Conservation (phyloP, 352 stramenopile genomes). For the Hyaloperonospora brassicae region DNA sequence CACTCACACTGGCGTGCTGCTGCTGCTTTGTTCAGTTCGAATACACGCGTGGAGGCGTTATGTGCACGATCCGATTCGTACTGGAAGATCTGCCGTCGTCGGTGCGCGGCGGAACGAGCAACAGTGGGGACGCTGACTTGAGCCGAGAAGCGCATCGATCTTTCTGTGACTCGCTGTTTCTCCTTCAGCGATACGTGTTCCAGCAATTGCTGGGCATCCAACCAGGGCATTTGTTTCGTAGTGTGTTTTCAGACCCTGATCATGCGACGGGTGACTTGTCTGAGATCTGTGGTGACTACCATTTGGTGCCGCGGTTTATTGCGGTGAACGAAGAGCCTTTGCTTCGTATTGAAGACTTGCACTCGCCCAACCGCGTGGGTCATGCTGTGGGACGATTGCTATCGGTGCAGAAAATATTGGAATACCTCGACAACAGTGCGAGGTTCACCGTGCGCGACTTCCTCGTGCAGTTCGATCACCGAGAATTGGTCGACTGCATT, state of each 20-base stretch:
- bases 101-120: conserved; percentile 26
- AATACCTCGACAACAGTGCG: conserved; percentile 51
- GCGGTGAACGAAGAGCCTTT: conserved; percentile 51
- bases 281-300: conserved; percentile 66
- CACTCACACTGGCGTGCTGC: neutral
- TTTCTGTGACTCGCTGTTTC: conserved; percentile 49
- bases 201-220: conserved; percentile 69
- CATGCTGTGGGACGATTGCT: conserved; percentile 65
- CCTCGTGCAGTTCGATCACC: conserved; percentile 38
- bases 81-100: conserved; percentile 49
- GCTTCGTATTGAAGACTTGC: conserved; percentile 53
- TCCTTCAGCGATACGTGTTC: conserved; percentile 74
- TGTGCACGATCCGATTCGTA: conserved; percentile 71
- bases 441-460: conserved; percentile 46
- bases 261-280: conserved; percentile 45
- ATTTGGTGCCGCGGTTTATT: conserved; percentile 79
- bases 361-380: conserved; percentile 68
- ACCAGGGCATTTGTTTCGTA: conserved; percentile 56
- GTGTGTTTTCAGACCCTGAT: conserved; percentile 45
- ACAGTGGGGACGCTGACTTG: conserved; percentile 19
- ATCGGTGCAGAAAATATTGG: conserved; percentile 51
- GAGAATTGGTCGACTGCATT: conserved; percentile 55
- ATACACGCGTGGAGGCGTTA: conserved; percentile 67
- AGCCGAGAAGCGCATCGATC: conserved; percentile 21
- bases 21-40: conserved; percentile 48